phyloP scores from a whole-genome alignment of 306 rosid species.

The Benincasa hispida region DNA sequence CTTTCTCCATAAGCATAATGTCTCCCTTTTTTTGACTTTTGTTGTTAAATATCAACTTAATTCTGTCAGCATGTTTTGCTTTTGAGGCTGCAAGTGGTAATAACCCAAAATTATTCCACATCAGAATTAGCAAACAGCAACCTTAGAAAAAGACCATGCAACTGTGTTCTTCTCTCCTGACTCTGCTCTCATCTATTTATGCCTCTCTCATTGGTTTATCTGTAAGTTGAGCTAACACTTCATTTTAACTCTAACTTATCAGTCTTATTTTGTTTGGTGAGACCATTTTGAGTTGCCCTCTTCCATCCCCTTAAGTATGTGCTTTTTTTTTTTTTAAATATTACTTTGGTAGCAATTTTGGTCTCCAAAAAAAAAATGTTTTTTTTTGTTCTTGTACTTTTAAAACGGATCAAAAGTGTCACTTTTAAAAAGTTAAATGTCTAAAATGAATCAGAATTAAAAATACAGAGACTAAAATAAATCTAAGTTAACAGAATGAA shows the following conservation, averaged over 20 bases:
- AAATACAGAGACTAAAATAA: too few relatives aligned
- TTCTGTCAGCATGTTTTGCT: not conserved
- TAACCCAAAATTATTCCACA: not conserved
- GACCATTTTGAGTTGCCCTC: not conserved
- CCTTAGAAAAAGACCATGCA: constrained; percentile 1
- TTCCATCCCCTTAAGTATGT: too few relatives aligned
- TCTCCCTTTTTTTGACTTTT: not conserved
- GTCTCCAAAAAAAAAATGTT: too few relatives aligned
- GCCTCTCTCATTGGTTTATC: not conserved
- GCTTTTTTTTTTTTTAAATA: too few relatives aligned
- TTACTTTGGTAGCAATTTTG: too few relatives aligned
- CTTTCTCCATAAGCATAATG: not conserved
- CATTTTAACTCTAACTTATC: not conserved
- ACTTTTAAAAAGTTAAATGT: too few relatives aligned
- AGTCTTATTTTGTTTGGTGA: not conserved
- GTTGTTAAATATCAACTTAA: not conserved
- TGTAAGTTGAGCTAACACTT: not conserved
- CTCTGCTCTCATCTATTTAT: not conserved
- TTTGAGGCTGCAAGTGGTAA: not conserved
- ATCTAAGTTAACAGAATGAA: too few relatives aligned
- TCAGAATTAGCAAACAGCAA: not conserved
- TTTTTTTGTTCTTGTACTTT: too few relatives aligned
- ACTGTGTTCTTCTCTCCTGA: not conserved
- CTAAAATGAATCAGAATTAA: too few relatives aligned
- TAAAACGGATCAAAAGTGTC: too few relatives aligned